A percentile compares a stretch with the other conserved stretches of the same genome.
Evolutionary conservation across 352 stramenopile species (phyloP).

Genomic region (Globisporangium canariense): DNA sequence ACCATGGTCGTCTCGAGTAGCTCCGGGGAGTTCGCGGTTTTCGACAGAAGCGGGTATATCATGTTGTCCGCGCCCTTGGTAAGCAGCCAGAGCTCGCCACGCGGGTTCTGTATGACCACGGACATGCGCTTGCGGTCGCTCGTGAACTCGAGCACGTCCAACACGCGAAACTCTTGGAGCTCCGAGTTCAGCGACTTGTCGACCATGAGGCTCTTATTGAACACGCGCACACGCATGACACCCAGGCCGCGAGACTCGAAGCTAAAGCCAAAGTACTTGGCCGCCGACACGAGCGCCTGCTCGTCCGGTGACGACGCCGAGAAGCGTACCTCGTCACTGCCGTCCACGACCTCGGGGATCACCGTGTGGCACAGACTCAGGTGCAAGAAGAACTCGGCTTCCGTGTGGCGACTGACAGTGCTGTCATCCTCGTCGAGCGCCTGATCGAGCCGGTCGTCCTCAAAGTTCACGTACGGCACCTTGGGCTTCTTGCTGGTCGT

Average conservation of each 20-base stretch:
- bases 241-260: conserved; percentile 70
- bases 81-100: conserved; percentile 66
- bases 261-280: conserved; percentile 73
- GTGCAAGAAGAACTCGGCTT: conserved; percentile 84
- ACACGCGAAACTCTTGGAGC: conserved; percentile 72
- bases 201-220: conserved; percentile 41
- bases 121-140: conserved; percentile 85
- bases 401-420: conserved; percentile 14
- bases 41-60: conserved; percentile 80
- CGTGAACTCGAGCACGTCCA: conserved; percentile 97
- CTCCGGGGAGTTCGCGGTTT: conserved; percentile 49
- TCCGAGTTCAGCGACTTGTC: conserved; percentile 33
- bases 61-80: conserved; percentile 92
- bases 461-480: conserved; percentile 82
- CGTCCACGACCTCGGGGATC: conserved; percentile 59
- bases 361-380: conserved; percentile 82
- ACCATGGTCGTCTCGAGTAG: conserved; percentile 52
- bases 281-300: conserved; percentile 85
- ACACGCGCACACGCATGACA: conserved; percentile 35
- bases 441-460: conserved; percentile 48
- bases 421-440: conserved; percentile 35
- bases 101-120: conserved; percentile 67
- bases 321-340: conserved; percentile 49
- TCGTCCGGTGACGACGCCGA: conserved; percentile 86
- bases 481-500: conserved; percentile 6